A percentile compares a stretch with the other conserved stretches of the same genome.
Conservation (phyloP, 805 yeast species). For the Suhomyces prunicola region DNA sequence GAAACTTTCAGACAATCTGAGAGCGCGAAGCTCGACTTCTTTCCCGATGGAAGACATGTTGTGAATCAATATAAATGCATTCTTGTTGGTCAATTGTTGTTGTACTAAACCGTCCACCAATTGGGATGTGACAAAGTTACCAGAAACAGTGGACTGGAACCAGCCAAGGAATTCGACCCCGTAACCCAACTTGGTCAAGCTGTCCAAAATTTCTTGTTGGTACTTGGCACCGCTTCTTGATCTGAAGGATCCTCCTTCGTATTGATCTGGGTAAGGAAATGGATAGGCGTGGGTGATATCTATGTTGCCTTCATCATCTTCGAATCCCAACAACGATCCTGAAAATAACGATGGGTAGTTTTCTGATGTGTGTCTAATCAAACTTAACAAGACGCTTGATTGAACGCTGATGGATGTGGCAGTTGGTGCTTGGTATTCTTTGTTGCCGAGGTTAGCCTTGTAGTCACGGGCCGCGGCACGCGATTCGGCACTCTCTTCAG, state of each 20-base stretch:
- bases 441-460: conserved; percentile 6
- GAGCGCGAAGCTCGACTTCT: conserved; percentile 66
- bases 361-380: conserved; percentile 66
- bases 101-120: conserved; percentile 67
- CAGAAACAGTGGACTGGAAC: conserved; percentile 70
- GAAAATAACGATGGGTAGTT: conserved; percentile 57
- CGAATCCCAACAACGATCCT: conserved; percentile 77
- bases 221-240: conserved; percentile 62
- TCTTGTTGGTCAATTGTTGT: conserved; percentile 56
- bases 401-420: conserved; percentile 43
- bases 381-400: conserved; percentile 54
- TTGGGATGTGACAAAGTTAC: conserved; percentile 63
- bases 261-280: conserved; percentile 65
- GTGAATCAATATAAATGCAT: conserved; percentile 58
- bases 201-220: conserved; percentile 63
- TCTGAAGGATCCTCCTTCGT: conserved; percentile 58
- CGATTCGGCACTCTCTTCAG: not conserved
- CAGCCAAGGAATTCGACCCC: conserved; percentile 77
- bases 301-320: conserved; percentile 49
- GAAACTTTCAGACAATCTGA: conserved; percentile 62
- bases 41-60: conserved; percentile 68
- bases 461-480: not conserved
- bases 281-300: conserved; percentile 62
- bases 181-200: conserved; percentile 57
- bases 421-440: conserved; percentile 33